Evolutionary conservation across 805 yeast genomes (phyloP), one percentile per base, ranked within the genome.

Genomic region (Cyberlindnera mississippiensis): DNA sequence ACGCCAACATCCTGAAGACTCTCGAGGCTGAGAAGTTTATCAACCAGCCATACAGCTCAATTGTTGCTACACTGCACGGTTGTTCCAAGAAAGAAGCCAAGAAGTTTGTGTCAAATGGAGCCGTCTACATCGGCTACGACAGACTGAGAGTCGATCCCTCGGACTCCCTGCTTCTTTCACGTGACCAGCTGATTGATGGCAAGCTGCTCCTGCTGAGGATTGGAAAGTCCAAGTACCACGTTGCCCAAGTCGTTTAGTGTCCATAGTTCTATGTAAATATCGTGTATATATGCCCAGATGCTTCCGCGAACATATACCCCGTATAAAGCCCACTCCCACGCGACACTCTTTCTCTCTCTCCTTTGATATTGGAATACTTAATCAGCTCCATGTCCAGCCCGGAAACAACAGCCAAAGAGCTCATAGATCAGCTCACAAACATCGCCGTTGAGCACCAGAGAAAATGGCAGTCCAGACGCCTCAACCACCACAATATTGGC

Each of bases 211-310:
- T 88, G 29, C 58, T 90, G 15, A 72, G 95, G 51, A 61, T 80
- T 8, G 98, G 97, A 2, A 91, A 90, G 58, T 76, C 74, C 35
- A 76, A 76, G 45, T 81, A 80, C 55, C 67, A 71, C 55, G 75
- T 82, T 18, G 72, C 79, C n/a, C 73, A 76, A 35, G 38, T 57
- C 10, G 41, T 46, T 3, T 42, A 33, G 28, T 9, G 6, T 13
- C 17, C 28, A 20, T 20, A 20, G 24, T 20, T 9, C 9, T 20
- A 20, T 20, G 24, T 20, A 20, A 20, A 20, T 9, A 20, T 6
- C 24, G 24, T 20, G 9, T n/a, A n/a, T n/a, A n/a, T n/a, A n/a
- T n/a, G n/a, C n/a, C n/a, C n/a, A n/a, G n/a, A n/a, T n/a, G n/a
- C n/a, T n/a, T n/a, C n/a, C n/a, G n/a, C n/a, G n/a, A n/a, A n/a